Conservation (phyloP, 495 filamentous ascomycete genomes). For the Hyphodiscus hymeniophilus region DNA sequence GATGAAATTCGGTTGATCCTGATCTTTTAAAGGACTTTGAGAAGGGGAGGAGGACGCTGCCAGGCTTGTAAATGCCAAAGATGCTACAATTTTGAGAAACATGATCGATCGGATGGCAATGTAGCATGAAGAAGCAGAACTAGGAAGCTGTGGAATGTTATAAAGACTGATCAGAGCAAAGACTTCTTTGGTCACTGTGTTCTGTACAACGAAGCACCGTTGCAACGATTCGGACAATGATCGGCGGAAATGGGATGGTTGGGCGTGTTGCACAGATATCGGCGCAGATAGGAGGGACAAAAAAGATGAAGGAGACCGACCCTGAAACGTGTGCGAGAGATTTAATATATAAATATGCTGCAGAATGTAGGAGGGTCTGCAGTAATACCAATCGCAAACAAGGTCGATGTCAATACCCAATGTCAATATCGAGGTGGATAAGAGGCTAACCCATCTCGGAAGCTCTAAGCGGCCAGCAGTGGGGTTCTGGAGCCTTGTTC, state of each 20-base stretch:
- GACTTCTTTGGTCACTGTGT: no score
- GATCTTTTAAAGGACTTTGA: background rate
- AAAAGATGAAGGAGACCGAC: no score
- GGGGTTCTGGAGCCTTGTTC: no score
- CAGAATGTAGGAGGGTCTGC: background rate
- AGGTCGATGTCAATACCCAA: no score
- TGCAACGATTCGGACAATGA: no score
- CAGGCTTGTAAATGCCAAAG: background rate
- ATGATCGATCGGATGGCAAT: background rate
- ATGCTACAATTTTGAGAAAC: background rate
- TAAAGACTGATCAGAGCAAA: no score
- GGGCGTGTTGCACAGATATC: no score
- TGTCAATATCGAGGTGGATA: background rate
- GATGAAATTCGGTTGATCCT: slow-evolving; percentile 13
- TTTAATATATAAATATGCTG: background rate
- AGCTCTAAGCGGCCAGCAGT: background rate
- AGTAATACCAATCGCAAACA: no score
- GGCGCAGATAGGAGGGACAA: no score
- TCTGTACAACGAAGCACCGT: no score
- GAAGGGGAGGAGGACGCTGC: background rate
- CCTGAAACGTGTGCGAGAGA: no score
- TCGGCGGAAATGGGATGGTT: no score
- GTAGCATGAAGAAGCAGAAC: background rate
- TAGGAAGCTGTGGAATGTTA: background rate
- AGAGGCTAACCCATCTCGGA: background rate